Base-by-base conservation (phyloP, 352 stramenopile species). In the Albugo laibachii region DNA sequence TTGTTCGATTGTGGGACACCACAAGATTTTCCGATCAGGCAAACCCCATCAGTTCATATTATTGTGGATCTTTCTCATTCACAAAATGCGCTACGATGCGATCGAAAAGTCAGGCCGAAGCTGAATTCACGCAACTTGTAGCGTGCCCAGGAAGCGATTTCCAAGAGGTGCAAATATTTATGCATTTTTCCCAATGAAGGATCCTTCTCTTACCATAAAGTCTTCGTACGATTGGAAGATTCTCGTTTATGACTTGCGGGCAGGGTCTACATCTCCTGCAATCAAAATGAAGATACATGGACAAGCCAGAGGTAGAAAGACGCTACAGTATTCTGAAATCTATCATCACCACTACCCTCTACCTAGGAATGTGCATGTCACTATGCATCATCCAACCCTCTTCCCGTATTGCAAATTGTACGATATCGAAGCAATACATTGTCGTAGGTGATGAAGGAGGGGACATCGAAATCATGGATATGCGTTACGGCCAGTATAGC, bases 391-490 rank as follows among this genome's bases (percentile, higher is more conserved):
- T 75, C 27, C 36, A 45, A n/a, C 18, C 38, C 8, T 24, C 38
- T 3, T 10, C 38, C 8, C 16, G 16, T 8, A 24, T 24, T 24
- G 16, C 3, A 8, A 43, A 43, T 43, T 19, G 16, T 24, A 24
- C 38, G 8, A 19, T 24, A 24, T 43, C 16, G 16, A 24, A 43
- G 38, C 38, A 43, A 43, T 19, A 8, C 38, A 61, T 85, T 36
- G 69, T 55, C 5, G 67, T 62, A 13, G 74, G 73, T 10, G 85
- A 74, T 48, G 77, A 89, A 64, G 68, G 74, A 45, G 77, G 77
- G 4, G 61, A 74, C 50, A 58, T 89, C 36, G 59, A 59, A n/a
- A 46, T 84, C 14, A 45, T 85, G 27, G 77, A 89, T 43, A 51
- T 83, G 41, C 69, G 74, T 10, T 48, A 58, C 0, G 61, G 63